Evolutionary conservation across 139 green algal genomes (phyloP), one percentile per base, ranked within the genome.

Genomic region (Edaphochlamys debaryana): DNA sequence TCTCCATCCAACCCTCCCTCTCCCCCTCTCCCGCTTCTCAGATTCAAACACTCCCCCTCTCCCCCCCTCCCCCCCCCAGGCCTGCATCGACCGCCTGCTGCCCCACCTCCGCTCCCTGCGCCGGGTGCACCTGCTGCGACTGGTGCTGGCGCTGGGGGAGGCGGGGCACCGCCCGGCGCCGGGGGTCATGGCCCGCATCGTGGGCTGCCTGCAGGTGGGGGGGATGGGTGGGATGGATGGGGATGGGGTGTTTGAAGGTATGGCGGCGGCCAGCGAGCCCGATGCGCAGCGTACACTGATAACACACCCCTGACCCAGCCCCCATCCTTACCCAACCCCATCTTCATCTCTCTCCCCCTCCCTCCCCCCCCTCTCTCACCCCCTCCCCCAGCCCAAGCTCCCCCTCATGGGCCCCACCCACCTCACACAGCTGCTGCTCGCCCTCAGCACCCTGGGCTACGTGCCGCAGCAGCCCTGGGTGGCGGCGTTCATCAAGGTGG

Each of bases 141-240:
- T 83, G 77, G 25, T 74, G 45, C 45, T 83, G 77, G 77, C 77
- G 32, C 64, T 83, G 64, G 23, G 42, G 64, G 63, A 83, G 63
- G 3, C 34, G 45, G 63, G 66, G 4, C 23, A 56, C 45, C 38
- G 54, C n/a, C 77, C 77, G 22, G 9, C 11, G 2, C 34, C 32
- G 64, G 63, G 20, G 32, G 54, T 66, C 63, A 83, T 83, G 77
- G 45, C 9, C 27, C 32, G 34, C 0, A 9, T 74, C 32, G 20
- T 67, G 63, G 63, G 32, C n/a, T 56, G 64, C 45, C n/a, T 83
- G 77, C 64, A 67, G 77, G 77, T 75, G 64, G 32, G 48, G 71
- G 5, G 32, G 48, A 1, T 4, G 29, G 15, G 69, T 29, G 42
- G 3, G 45, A 9, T 27, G 5, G 37, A 7, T 32, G 11, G 37